Evolutionary conservation across 495 filamentous ascomycete species (phyloP).

Genomic region (Neurospora sp.): DNA sequence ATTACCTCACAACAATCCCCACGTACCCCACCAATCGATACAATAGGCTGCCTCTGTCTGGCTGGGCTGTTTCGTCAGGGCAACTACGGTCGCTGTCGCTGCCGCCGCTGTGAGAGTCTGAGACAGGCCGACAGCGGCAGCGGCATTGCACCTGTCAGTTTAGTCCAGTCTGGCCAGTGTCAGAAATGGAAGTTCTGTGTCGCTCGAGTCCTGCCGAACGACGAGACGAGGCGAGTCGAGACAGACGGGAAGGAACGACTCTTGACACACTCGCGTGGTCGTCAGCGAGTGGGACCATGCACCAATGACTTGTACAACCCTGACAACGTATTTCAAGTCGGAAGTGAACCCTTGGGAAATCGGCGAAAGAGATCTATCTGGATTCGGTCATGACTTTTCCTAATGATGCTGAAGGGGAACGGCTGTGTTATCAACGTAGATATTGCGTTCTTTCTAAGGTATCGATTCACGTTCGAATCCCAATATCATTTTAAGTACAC

Average conservation of each 20-base stretch:
- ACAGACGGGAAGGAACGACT: background rate
- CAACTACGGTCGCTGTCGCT: background rate
- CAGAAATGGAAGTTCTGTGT: background rate
- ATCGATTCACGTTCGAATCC: background rate
- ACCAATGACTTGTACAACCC: background rate
- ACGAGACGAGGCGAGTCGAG: background rate
- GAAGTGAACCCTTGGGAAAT: background rate
- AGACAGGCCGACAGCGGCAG: background rate
- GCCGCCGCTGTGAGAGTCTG: too few relatives aligned
- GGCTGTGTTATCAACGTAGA: background rate
- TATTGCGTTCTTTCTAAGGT: background rate
- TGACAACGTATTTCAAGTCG: background rate
- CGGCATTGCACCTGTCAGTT: background rate
- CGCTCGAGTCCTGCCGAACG: background rate
- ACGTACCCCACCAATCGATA: background rate
- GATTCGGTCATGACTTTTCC: background rate
- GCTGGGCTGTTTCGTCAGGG: background rate
- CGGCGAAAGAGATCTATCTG: background rate
- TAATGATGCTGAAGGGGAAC: background rate
- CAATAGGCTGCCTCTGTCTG: background rate
- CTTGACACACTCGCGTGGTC: background rate
- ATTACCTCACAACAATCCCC: background rate
- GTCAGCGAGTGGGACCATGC: background rate
- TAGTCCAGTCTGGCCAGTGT: background rate
- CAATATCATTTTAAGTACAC: background rate